Base-by-base conservation (phyloP, 805 yeast species). In the Phaffomyces antillensis region DNA sequence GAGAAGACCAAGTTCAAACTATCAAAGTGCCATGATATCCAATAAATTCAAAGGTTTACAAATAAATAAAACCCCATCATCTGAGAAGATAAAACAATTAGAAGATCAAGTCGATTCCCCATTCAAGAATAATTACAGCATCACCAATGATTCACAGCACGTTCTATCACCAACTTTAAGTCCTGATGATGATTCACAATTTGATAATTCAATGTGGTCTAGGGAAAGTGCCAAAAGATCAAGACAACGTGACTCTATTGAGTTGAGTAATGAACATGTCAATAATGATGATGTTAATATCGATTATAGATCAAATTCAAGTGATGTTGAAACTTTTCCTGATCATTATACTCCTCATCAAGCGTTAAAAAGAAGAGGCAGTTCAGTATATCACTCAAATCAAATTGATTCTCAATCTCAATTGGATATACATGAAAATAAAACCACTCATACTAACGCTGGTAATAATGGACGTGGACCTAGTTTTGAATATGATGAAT, bases 401-500 rank as follows among this genome's bases (percentile, higher is more conserved):
- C 49, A 40, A 34, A 20, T 18, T 8, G 38, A 37, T 7, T 37
- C 44, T 3, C 39, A 30, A 15, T 17, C 33, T 6, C 17, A 26
- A 4, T 37, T 39, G 24, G n/a, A 30, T 25, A n/a, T 39, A 11
- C 13, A 28, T 8, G 13, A 28, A 11, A 32, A 28, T 5, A 12
- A 13, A n/a, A 16, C 13, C 32, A 7, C 23, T 17, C 15, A 17
- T 17, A 18, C 5, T 20, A 20, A 20, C 23, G 23, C 5, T 10
- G 36, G 16, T n/a, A 32, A 9, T 11, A 7, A 17, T 8, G 10
- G 15, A 17, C 36, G 4, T 31, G 35, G 35, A n/a, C 12, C 44
- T 31, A 43, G 41, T 12, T 56, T 54, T 37, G 56, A 56, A 25
- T 55, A 53, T 28, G 55, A 48, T 16, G 56, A 55, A 28, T 56